These are phyloP conservation scores for Petunia hybrid DNA, from an alignment of 305 asterid genomes.

Conservation along the genomic window DNA sequence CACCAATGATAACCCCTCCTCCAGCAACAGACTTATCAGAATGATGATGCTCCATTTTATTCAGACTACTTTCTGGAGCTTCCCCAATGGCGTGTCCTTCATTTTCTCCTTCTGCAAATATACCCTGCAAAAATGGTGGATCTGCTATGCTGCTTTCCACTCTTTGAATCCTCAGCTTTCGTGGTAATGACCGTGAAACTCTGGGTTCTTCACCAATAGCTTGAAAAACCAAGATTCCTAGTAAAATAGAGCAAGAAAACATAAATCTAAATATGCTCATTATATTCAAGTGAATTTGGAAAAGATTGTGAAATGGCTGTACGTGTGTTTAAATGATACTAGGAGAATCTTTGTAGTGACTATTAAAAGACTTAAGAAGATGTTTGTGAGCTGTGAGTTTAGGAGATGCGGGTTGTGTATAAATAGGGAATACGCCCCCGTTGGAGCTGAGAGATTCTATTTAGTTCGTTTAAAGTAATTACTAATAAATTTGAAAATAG, in stretches of 20 bases:
- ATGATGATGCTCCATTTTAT: conserved; percentile 44
- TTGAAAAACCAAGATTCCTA: conserved; percentile 17
- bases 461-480: too few species aligned
- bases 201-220: conserved; percentile 6
- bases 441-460: too few species aligned
- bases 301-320: not conserved
- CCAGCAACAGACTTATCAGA: conserved; percentile 70
- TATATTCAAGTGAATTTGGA: not conserved
- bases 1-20: conserved; percentile 80
- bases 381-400: not conserved
- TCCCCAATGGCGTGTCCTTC: conserved; percentile 35
- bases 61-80: conserved; percentile 52
- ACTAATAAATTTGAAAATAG: too few species aligned
- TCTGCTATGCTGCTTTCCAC: conserved; percentile 43
- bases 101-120: conserved; percentile 25
- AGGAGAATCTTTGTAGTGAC: not conserved
- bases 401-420: not conserved
- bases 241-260: conserved; percentile 23
- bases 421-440: not conserved
- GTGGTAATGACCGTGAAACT: conserved; percentile 23
- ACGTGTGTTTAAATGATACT: not conserved
- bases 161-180: not conserved
- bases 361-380: not conserved
- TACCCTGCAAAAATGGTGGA: conserved; percentile 34
- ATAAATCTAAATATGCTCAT: not conserved